Evolutionary conservation across 2,329 filamentous ascomycete species (phyloP).

Genomic region (Berkeleyomyces basicola): DNA sequence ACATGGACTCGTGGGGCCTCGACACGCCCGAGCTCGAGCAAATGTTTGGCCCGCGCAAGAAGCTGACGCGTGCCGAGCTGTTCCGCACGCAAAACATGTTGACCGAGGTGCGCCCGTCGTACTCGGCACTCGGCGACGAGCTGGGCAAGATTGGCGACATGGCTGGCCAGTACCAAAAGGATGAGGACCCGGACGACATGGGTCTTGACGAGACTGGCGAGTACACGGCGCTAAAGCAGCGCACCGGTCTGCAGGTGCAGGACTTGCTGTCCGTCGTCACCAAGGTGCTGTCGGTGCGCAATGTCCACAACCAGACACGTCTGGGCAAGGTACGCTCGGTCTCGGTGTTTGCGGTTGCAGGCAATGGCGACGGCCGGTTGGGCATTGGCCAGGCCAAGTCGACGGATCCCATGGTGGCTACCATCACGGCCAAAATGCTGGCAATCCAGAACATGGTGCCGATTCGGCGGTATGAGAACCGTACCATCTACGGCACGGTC

Average conservation of each 20-base stretch:
- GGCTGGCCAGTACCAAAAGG: constrained; percentile 31
- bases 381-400: constrained; percentile 86
- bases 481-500: constrained; percentile 80
- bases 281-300: constrained; percentile 58
- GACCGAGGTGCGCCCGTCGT: constrained; percentile 13
- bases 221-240: constrained; percentile 35
- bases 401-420: constrained; percentile 51
- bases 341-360: constrained; percentile 66
- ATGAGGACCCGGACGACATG: constrained; percentile 32
- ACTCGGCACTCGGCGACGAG: constrained; percentile 21
- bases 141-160: constrained; percentile 39
- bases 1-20: constrained; percentile 18
- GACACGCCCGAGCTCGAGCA: constrained; percentile 15
- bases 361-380: constrained; percentile 70
- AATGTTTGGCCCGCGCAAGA: constrained; percentile 12
- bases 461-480: constrained; percentile 76
- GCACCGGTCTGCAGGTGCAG: constrained; percentile 36
- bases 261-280: constrained; percentile 40
- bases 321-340: constrained; percentile 75
- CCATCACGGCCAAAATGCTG: constrained; percentile 55
- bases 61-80: constrained; percentile 10
- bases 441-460: constrained; percentile 88
- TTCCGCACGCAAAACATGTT: constrained; percentile 14
- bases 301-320: constrained; percentile 83
- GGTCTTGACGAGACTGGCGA: constrained; percentile 34